These are phyloP conservation scores for Microbotryomycetes sp. DNA, from an alignment of 1,284 basidiomycete species.

Conservation along the genomic window DNA sequence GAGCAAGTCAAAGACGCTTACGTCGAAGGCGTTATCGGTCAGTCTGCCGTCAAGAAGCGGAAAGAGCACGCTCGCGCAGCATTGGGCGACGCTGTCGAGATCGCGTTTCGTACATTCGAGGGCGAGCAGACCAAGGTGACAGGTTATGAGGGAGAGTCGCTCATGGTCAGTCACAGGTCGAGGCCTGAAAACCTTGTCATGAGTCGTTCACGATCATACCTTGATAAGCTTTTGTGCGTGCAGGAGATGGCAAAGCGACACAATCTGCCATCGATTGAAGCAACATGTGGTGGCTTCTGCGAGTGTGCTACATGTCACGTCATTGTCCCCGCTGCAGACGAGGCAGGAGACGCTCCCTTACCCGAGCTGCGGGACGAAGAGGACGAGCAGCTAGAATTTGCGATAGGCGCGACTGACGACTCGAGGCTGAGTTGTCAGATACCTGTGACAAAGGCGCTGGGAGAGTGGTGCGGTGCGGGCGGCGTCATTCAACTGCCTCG, in stretches of 20 bases:
- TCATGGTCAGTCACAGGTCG: constrained; percentile 30
- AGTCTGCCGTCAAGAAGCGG: constrained; percentile 3
- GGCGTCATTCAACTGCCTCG: constrained; percentile 18
- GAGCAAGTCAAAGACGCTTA: constrained; percentile 21
- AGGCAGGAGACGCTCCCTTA: not conserved
- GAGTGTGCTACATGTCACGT: constrained; percentile 39
- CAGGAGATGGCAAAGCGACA: constrained; percentile 34
- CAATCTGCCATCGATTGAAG: constrained; percentile 36
- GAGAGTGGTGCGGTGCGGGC: constrained; percentile 17
- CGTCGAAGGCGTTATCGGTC: not conserved
- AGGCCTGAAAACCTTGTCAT: not conserved
- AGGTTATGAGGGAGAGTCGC: constrained; percentile 36
- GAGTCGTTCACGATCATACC: not conserved
- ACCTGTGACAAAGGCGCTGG: constrained; percentile 24
- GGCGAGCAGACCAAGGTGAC: constrained; percentile 29
- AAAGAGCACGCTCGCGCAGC: constrained; percentile 9
- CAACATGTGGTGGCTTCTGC: constrained; percentile 38
- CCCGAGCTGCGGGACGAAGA: constrained; percentile 32
- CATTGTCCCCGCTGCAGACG: not conserved
- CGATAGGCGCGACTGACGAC: constrained; percentile 27
- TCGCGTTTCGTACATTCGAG: constrained; percentile 33
- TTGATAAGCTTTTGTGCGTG: not conserved
- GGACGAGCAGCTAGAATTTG: constrained; percentile 36
- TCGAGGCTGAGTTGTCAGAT: constrained; percentile 30
- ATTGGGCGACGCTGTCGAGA: constrained; percentile 28